Conservation (phyloP, 176 grass and related monocot genomes). For the Musa acuminata region DNA sequence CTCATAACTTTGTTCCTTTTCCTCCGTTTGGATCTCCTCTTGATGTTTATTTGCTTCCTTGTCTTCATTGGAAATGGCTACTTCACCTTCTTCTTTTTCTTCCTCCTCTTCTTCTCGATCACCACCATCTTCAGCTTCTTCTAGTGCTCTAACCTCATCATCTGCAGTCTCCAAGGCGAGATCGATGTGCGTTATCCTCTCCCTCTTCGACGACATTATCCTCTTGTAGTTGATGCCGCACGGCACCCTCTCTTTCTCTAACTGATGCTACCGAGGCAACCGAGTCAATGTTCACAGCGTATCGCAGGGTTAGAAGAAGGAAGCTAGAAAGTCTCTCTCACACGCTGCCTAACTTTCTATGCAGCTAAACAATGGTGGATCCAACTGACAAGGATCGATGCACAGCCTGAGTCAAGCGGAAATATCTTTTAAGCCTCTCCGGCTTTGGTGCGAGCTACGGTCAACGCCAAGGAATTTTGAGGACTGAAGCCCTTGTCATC, state of each 20-base stretch:
- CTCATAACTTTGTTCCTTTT: conserved; percentile 15
- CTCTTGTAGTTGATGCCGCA: conserved; percentile 2
- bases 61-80: conserved; percentile 40
- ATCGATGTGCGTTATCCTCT: conserved; percentile 45
- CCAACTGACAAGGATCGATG: background rate
- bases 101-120: conserved; percentile 15
- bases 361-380: background rate
- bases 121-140: background rate
- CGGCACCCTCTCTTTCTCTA: conserved; percentile 30
- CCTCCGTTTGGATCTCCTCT: conserved; percentile 31
- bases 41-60: conserved; percentile 18
- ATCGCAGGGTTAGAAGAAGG: conserved; percentile 41
- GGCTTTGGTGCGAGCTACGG: background rate
- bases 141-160: conserved; percentile 9
- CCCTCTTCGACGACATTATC: conserved; percentile 32
- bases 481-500: background rate
- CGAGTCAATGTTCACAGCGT: conserved; percentile 81
- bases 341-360: conserved; percentile 1
- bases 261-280: conserved; percentile 46
- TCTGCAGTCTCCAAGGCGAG: conserved; percentile 43
- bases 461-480: conserved; percentile 11
- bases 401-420: background rate
- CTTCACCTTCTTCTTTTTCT: conserved; percentile 20
- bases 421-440: background rate
- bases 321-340: conserved; percentile 18